A percentile compares a stretch with the other conserved stretches of the same genome.
phyloP scores from a whole-genome alignment of 352 stramenopile species.

The Thraustochytrium striatum region DNA sequence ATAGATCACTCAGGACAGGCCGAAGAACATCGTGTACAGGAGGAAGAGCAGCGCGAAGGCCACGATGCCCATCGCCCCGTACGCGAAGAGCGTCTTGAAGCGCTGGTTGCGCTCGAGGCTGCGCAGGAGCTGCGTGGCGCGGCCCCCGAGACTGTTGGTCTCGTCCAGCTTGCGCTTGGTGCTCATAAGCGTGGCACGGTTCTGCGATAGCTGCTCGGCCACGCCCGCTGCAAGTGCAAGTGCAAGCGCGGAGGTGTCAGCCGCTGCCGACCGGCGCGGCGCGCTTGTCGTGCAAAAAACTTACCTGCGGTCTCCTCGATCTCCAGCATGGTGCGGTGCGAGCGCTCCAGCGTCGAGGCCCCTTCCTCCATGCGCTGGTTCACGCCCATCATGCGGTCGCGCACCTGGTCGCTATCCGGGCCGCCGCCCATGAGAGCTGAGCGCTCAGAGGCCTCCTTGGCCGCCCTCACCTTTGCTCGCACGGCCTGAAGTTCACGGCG shows the following conservation, averaged over 20 bases:
- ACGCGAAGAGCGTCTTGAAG: slow-evolving; percentile 31
- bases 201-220: slow-evolving; percentile 25
- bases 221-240: background rate
- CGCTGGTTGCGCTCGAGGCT: slow-evolving; percentile 35
- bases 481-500: background rate
- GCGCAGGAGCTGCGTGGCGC: background rate
- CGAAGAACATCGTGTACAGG: slow-evolving; percentile 12
- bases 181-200: slow-evolving; percentile 9
- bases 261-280: too few relatives aligned
- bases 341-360: slow-evolving; percentile 6
- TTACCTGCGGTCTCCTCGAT: slow-evolving; percentile 36
- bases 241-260: too few relatives aligned
- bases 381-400: slow-evolving; percentile 28
- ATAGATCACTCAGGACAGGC: too few relatives aligned
- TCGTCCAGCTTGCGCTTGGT: slow-evolving; percentile 31
- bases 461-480: background rate
- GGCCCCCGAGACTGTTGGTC: slow-evolving; percentile 23
- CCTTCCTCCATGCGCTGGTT: slow-evolving; percentile 38
- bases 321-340: slow-evolving; percentile 37
- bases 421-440: background rate
- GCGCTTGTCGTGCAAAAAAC: too few relatives aligned
- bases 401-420: background rate
- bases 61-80: slow-evolving; percentile 31
- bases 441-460: background rate
- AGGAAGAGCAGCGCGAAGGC: slow-evolving; percentile 26